Conservation (phyloP, 768 basidiomycete genomes). For the Boletus rubropictus region DNA sequence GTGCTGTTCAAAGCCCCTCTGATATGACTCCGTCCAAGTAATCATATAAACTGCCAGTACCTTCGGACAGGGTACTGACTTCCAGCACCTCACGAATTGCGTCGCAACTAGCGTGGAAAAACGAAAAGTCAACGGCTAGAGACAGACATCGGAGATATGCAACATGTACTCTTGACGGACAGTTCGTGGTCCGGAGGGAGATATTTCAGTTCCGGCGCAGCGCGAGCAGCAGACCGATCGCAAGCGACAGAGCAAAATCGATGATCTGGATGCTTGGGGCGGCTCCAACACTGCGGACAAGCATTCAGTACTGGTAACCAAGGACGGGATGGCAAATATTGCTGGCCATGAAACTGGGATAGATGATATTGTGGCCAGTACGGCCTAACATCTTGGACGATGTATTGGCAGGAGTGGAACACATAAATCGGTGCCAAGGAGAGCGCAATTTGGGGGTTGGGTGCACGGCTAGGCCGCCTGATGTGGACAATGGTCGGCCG, state of each 20-base stretch:
- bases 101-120: constrained; percentile 6
- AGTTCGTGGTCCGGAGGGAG: constrained; percentile 8
- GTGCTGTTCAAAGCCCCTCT: constrained; percentile 14
- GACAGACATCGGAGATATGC: background rate
- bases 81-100: constrained; percentile 10
- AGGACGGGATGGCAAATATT: background rate
- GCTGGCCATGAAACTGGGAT: background rate
- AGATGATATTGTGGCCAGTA: background rate
- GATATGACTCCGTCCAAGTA: constrained; percentile 13
- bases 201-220: constrained; percentile 14
- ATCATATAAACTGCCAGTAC: constrained; percentile 18
- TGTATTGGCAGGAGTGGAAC: background rate
- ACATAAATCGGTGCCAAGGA: background rate
- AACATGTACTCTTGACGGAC: constrained; percentile 6
- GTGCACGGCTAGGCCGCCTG: background rate
- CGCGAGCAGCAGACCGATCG: constrained; percentile 2
- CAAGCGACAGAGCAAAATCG: constrained; percentile 21
- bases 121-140: background rate
- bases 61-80: constrained; percentile 3
- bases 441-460: background rate
- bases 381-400: background rate
- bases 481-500: background rate
- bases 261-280: constrained; percentile 11
- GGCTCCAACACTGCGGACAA: constrained; percentile 17
- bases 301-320: background rate